Evolutionary conservation across 352 stramenopile genomes (phyloP).

Genomic region (Lagenidium sp.): DNA sequence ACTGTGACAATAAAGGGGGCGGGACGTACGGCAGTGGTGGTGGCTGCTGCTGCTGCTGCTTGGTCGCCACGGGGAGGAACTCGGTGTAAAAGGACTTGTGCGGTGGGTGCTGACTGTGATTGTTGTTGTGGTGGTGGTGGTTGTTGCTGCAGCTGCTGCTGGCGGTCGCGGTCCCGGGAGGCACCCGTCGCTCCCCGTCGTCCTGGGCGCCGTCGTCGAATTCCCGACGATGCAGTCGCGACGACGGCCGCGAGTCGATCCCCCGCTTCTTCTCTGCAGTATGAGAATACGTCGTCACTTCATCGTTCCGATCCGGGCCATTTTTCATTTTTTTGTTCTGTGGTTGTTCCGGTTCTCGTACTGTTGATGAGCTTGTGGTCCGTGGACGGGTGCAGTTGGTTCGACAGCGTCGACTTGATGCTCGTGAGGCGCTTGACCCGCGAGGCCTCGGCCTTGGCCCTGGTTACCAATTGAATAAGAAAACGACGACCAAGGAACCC

Average conservation of each 20-base stretch:
- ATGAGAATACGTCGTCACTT: too few species aligned
- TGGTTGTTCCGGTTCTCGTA: too few species aligned
- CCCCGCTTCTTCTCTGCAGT: conserved; percentile 21
- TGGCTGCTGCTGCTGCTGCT: conserved; percentile 1
- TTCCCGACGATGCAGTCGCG: conserved; percentile 9
- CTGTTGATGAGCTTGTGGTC: conserved; percentile 75
- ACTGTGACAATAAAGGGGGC: too few species aligned
- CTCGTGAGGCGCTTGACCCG: conserved; percentile 61
- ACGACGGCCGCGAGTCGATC: conserved; percentile 9
- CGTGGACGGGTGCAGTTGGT: conserved; percentile 50
- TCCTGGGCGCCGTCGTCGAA: neutral
- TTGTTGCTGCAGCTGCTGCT: conserved; percentile 11
- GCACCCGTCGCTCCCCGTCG: neutral
- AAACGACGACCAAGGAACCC: too few species aligned
- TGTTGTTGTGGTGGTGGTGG: conserved; percentile 7
- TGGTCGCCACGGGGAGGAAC: conserved; percentile 11
- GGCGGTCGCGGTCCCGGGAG: too few species aligned
- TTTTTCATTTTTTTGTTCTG: too few species aligned
- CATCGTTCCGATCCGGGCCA: too few species aligned
- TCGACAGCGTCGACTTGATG: conserved; percentile 70
- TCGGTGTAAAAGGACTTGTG: conserved; percentile 19
- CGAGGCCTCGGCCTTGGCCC: conserved; percentile 58
- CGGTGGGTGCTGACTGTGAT: neutral
- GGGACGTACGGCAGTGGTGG: too few species aligned
- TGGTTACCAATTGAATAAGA: conserved; percentile 10